Evolutionary conservation across 345 rosid genomes (phyloP), one percentile per base, ranked within the genome.

Genomic region (Raphanus raphanistrum): DNA sequence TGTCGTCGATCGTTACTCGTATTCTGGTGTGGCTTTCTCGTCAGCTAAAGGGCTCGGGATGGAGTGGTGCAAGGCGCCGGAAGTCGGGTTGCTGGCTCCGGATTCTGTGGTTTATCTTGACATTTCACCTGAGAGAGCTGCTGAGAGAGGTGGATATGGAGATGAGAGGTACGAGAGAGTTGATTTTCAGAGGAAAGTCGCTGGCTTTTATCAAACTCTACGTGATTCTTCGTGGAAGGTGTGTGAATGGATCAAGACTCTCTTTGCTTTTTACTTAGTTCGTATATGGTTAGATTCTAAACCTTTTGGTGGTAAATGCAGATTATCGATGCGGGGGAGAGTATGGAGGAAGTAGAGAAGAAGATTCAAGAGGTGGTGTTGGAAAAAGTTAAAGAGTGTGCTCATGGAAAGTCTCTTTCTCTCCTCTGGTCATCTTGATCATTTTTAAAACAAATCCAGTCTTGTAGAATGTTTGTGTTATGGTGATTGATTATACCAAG

Each of bases 91-190:
- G 68, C 79, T 87, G 65, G 94, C 92, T 72, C 98, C 98, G n/a
- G 98, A 93, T 83, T 15, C 85, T 78, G 90, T 89, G 29, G 36
- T 88, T 9, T 91, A 87, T 84, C 92, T 93, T 10, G 91, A 91
- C 82, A 87, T 91, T 81, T 71, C 85, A 6, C 94, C 97, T 21
- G 98, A 91, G 87, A 90, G 84, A 89, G 98, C 98, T 75, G 92
- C 98, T 0, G 92, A 92, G 77, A 90, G 98, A 86, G 98, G 98
- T 72, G 99, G 98, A 68, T 92, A 90, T 66, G 97, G 99, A 41
- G 90, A 82, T 17, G 99, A 94, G 90, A 87, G 98, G 76, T 94
- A 94, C 25, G 99, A 94, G 76, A 83, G 80, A 28, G 85, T 92
- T 27, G 97, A 94, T 79, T 90, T 94, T 83, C 97, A 94, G 81